Base-by-base conservation (phyloP, 2,329 filamentous ascomycete genomes). In the Penicillium glabrum region DNA sequence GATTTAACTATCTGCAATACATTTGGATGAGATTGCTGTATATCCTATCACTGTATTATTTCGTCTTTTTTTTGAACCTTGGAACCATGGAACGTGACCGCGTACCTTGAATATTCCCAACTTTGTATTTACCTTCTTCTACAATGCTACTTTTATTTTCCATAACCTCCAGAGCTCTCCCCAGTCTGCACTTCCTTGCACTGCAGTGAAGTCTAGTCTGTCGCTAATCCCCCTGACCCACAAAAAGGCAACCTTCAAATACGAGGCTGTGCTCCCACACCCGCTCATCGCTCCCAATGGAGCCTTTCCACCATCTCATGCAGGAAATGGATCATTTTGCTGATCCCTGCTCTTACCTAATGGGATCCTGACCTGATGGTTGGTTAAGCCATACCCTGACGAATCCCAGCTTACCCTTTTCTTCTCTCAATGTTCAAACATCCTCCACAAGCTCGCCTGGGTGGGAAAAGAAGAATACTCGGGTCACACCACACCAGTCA, bases 1-100 rank as follows among this genome's bases (percentile, higher is more conserved):
- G 61, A 63, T 56, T 46, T 47, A 59, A 63, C 63, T 60, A 59
- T 62, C 53, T 66, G 58, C 56, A 37, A 39, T 19, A 39, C 7
- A 19, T 39, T 19, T 33, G 31, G 29, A 16, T 16, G 31, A 33
- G 14, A 33, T 11, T 11, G 14, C 13, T 33, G 31, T 33, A 16
- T 16, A 33, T 6, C 5, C 31, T 4, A 33, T 33, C 7, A 2
- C 29, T 13, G 11, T 31, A 10, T 13, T 13, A 13, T 11, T 31
- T 31, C 10, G 29, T 31, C 11, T 31, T 2, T 31, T 31, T 2
- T 14, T 31, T 31, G 29, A 33, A 33, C 1, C 14, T 7, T 33
- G 31, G 14, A 33, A 33, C 31, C 31, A 33, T 33, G 31, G 31
- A 33, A 14, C 31, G 14, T 7, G 31, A 16, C 31, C 31, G 4